Percentiles rank a stretch among this genome's conserved stretches.
Conservation (phyloP, 1,139 yeast species). For the Candida glucosophila region DNA sequence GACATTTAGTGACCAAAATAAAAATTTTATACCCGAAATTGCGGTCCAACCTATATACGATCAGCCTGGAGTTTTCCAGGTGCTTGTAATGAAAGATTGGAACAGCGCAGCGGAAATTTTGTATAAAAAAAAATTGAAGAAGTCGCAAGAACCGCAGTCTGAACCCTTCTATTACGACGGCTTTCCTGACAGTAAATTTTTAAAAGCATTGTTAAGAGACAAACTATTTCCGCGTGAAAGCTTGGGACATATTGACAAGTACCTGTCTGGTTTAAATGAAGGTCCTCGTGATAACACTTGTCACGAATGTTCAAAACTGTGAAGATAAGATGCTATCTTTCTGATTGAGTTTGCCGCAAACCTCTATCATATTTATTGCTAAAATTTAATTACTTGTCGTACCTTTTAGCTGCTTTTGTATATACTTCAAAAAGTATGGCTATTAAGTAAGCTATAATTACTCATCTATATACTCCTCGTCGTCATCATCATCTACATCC, state of each 20-base stretch:
- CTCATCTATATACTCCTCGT: no score
- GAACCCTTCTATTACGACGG: constrained; percentile 32
- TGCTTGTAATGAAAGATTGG: constrained; percentile 10
- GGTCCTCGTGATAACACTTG: no score
- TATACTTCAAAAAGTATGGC: no score
- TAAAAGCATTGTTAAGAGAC: constrained; percentile 28
- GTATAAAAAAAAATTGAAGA: constrained; percentile 32
- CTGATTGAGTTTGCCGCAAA: no score
- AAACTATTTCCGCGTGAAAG: constrained; percentile 19
- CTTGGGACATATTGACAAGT: constrained; percentile 28
- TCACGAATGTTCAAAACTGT: no score
- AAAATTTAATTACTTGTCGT: no score
- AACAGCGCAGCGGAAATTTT: constrained; percentile 12
- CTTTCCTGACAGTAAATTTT: constrained; percentile 37
- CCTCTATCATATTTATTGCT: no score
- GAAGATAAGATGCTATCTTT: no score
- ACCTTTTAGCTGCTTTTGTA: no score
- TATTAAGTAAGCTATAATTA: no score
- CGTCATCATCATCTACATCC: no score
- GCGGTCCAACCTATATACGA: constrained; percentile 32
- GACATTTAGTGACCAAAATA: constrained; percentile 28
- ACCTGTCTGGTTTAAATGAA: no score
- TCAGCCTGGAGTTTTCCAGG: constrained; percentile 31
- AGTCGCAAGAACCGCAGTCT: constrained; percentile 16
- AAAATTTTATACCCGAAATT: constrained; percentile 20